Evolutionary conservation across 306 rosid species (phyloP), one percentile per base, ranked within the genome.

Genomic region (Delonix regia): DNA sequence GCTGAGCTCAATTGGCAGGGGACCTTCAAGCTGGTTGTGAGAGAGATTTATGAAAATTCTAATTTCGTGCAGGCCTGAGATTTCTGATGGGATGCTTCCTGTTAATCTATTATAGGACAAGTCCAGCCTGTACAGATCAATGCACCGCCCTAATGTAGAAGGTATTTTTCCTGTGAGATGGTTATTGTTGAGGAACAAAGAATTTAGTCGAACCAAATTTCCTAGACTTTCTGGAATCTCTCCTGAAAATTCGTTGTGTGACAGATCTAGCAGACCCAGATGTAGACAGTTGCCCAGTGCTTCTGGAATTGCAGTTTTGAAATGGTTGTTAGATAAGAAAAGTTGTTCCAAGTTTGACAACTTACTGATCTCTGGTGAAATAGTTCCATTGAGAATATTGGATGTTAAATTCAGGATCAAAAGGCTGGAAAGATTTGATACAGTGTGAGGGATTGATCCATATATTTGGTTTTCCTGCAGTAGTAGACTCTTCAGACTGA

Each of bases 1-100:
- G 86, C 92, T 89, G 69, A 91, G 83, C 83, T 88, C 94, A 65
- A 85, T 69, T 9, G 97, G 94, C 69, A 91, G 39, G 33, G 82
- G 74, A 55, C 94, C 97, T 83, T 89, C 85, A 16, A 89, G 92
- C 4, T 75, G 85, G 71, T 91, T 91, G 25, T 89, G 86, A 8
- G 97, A 89, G 71, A 91, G 82, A 69, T 91, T 91, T 8, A 91
- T 77, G 77, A 87, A 91, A 78, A 89, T 85, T 78, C 97, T 89
- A 75, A 91, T 86, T 71, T 89, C 92, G 49, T 75, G 84, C 80
- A 89, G 36, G 73, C 92, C 87, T 28, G 80, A 15, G 62, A 91
- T 55, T 51, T 81, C 71, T 33, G 78, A 64, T 64, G 94, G 91
- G 70, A 91, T 86, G 61, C 59, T 77, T 44, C 94, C 97, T 60